Percentiles rank a stretch among this genome's conserved stretches.
Conservation (phyloP, 257 asterid species). For the Solanum chiquidenum region DNA sequence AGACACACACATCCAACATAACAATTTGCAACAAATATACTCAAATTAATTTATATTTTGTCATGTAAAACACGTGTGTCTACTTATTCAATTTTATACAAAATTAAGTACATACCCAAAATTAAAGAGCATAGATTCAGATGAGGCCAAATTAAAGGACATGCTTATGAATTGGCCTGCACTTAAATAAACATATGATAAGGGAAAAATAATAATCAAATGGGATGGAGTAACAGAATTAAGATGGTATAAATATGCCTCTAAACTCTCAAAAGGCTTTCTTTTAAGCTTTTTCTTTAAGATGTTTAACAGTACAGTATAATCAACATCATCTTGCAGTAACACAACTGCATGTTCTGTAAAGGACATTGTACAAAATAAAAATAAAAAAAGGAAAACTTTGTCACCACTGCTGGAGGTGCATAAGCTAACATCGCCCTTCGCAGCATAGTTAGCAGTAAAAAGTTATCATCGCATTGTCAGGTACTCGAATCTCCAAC, state of each 20-base stretch:
- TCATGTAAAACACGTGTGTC: too few species aligned
- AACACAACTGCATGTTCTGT: neutral
- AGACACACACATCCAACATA: too few species aligned
- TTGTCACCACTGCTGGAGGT: constrained; percentile 1
- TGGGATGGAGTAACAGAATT: neutral
- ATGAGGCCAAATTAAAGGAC: neutral
- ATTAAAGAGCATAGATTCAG: too few species aligned
- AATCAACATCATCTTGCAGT: neutral
- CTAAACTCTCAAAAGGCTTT: neutral
- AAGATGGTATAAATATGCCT: neutral
- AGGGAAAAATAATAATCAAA: neutral
- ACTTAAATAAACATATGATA: neutral
- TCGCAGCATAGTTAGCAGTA: constrained; percentile 5
- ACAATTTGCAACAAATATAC: too few species aligned
- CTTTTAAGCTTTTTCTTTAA: constrained; percentile 2
- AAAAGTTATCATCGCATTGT: neutral
- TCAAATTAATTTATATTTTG: too few species aligned
- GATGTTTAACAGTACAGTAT: neutral
- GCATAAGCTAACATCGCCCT: neutral
- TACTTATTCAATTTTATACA: too few species aligned
- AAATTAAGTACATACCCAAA: too few species aligned
- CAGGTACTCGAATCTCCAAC: neutral
- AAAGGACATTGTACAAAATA: neutral
- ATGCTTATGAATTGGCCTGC: too few species aligned
- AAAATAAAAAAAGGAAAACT: neutral